A percentile compares a stretch with the other conserved stretches of the same genome.
Evolutionary conservation across 768 basidiomycete genomes (phyloP).

Genomic region (Clavulina sp.): DNA sequence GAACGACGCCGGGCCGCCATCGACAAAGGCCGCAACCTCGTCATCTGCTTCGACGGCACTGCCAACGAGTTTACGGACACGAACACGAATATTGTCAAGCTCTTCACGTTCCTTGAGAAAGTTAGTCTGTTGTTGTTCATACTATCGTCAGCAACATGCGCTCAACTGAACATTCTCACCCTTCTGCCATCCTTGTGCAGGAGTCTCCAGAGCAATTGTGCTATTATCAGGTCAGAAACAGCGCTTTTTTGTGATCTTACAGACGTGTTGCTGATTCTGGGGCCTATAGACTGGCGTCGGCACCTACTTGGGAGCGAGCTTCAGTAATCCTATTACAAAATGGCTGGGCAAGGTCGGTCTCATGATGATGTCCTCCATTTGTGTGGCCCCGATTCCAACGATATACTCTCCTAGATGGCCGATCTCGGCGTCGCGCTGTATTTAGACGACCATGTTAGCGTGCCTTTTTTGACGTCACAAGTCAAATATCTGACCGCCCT

Average conservation of each 20-base stretch:
- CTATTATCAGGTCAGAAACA: conserved; percentile 13
- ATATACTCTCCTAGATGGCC: conserved; percentile 1
- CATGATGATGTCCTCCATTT: too few species aligned
- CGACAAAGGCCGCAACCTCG: conserved; percentile 10
- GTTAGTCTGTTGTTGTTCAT: too few species aligned
- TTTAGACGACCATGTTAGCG: conserved; percentile 9
- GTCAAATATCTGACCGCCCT: not conserved
- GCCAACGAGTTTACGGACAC: conserved; percentile 5
- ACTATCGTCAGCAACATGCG: too few species aligned
- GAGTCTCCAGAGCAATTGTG: conserved; percentile 15
- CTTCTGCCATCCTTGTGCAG: too few species aligned
- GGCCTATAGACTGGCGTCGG: not conserved
- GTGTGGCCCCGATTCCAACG: too few species aligned
- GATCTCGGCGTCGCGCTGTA: conserved; percentile 12
- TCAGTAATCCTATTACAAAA: not conserved
- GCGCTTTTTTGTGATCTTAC: not conserved
- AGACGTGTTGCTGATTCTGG: not conserved
- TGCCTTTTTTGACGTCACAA: not conserved
- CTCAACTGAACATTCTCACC: too few species aligned
- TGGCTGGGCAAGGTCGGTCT: too few species aligned
- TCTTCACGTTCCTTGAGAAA: conserved; percentile 19
- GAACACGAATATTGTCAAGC: conserved; percentile 15
- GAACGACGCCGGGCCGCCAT: too few species aligned
- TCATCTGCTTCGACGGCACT: conserved; percentile 13
- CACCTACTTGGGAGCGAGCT: not conserved